Conservation (phyloP, 202 grass and related monocot species). For the Schoenoplectus triqueter region DNA sequence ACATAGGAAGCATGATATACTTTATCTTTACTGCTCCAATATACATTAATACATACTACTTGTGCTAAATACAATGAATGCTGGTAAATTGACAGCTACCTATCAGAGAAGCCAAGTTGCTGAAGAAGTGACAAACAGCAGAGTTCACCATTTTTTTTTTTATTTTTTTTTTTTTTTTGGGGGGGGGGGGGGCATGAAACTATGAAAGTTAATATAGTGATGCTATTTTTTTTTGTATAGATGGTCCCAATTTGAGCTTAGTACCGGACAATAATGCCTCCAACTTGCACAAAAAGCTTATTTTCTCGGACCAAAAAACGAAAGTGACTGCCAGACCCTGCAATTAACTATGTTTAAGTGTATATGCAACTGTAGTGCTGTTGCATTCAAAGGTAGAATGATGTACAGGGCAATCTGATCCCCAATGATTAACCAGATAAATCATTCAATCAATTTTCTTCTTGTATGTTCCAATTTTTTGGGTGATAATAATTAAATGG, state of each 20-base stretch:
- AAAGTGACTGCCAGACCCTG: neutral
- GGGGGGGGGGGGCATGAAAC: neutral
- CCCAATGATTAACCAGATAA: neutral
- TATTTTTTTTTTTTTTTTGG: too few relatives aligned
- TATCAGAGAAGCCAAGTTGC: slow-evolving; percentile 12
- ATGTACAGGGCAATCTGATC: neutral
- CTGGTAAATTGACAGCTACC: slow-evolving; percentile 9
- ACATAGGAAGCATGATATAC: slow-evolving; percentile 4
- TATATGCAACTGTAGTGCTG: neutral
- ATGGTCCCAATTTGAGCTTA: slow-evolving; percentile 26
- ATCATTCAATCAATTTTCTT: too few relatives aligned
- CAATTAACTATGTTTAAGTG: neutral
- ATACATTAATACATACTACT: neutral
- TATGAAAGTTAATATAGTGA: neutral
- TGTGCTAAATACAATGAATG: slow-evolving; percentile 22
- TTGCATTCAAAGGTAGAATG: slow-evolving; percentile 14
- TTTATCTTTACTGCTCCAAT: neutral
- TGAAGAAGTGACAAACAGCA: slow-evolving; percentile 28
- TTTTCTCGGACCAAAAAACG: neutral
- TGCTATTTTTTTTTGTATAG: neutral
- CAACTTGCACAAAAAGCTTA: slow-evolving; percentile 24
- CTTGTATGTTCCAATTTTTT: too few relatives aligned
- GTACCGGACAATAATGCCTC: slow-evolving; percentile 30
- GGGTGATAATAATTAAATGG: neutral
- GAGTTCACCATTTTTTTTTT: neutral